Base-by-base conservation (phyloP, 140 eudicot species). In the Flaveria floridana region DNA sequence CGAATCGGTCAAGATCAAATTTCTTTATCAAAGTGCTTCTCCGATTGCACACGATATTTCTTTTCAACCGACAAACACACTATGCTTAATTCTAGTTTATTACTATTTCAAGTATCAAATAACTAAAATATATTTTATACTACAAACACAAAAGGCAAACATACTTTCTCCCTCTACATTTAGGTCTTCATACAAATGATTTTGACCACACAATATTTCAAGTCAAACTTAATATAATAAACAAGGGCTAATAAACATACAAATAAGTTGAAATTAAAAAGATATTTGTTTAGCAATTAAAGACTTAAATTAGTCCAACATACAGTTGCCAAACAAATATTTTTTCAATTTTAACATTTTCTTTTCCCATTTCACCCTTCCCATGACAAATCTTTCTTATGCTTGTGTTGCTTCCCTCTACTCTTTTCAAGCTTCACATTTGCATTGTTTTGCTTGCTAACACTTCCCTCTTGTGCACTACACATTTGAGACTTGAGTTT, bases 391-490 rank as follows among this genome's bases (percentile, higher is more conserved):
- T 80, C 88, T 58, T 87, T 89, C 85, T 87, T 87, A 14, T 82
- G 89, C 82, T 84, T 89, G 72, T 85, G 88, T 26, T 65, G 83
- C 63, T 82, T 87, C 67, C 84, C 88, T 80, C 81, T 87, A 4
- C 56, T 80, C 85, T 87, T 91, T 21, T 87, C 89, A 77, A 62
- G 28, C 82, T 79, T 90, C 71, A 75, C 89, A 83, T 41, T 62
- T 46, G 78, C 81, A 68, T 70, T 79, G 21, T 74, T 85, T 75
- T 88, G 96, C 78, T 88, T 88, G 72, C 84, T 93, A 55, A 94
- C 89, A 57, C 96, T 87, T 23, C 91, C 99, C 67, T 94, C 96
- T 80, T 94, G 96, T 80, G 97, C 96, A 59, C 95, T 94, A 82
- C 99, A 94, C 99, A 94, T 88, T 52, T 91, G 97, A 47, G 99